Evolutionary conservation across 352 stramenopile genomes (phyloP).

Genomic region (Bremia lactucae): DNA sequence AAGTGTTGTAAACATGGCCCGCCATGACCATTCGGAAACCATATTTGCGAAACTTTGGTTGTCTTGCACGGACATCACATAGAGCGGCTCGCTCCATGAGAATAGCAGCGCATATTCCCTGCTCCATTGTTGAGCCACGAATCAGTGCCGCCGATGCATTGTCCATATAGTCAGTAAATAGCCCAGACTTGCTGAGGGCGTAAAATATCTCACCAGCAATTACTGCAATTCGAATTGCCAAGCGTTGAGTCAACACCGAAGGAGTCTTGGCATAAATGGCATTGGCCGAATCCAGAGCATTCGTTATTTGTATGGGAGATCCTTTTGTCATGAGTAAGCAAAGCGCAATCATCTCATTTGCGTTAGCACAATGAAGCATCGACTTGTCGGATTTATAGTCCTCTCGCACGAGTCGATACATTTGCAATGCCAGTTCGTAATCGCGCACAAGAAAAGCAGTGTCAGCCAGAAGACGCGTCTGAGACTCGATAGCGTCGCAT

Average conservation of each 20-base stretch:
- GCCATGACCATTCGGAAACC: conserved; percentile 87
- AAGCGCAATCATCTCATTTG: conserved; percentile 84
- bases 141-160: conserved; percentile 73
- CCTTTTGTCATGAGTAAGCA: conserved; percentile 71
- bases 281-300: conserved; percentile 60
- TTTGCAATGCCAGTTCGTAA: conserved; percentile 83
- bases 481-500: conserved; percentile 80
- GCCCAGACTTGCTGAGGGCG: conserved; percentile 51
- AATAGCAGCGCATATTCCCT: conserved; percentile 75
- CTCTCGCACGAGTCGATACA: conserved; percentile 85
- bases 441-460: conserved; percentile 85
- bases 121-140: conserved; percentile 74
- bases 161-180: conserved; percentile 85
- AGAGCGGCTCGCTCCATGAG: conserved; percentile 69
- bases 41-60: conserved; percentile 80
- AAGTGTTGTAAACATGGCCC: conserved; percentile 69
- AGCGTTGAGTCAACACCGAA: conserved; percentile 30
- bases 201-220: conserved; percentile 78
- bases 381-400: conserved; percentile 88
- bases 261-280: conserved; percentile 53
- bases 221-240: conserved; percentile 55
- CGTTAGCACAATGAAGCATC: conserved; percentile 65
- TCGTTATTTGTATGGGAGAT: conserved; percentile 76
- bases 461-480: conserved; percentile 83
- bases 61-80: conserved; percentile 58